Conservation (phyloP, 495 filamentous ascomycete genomes). For the Astrothelium macrocarpum region DNA sequence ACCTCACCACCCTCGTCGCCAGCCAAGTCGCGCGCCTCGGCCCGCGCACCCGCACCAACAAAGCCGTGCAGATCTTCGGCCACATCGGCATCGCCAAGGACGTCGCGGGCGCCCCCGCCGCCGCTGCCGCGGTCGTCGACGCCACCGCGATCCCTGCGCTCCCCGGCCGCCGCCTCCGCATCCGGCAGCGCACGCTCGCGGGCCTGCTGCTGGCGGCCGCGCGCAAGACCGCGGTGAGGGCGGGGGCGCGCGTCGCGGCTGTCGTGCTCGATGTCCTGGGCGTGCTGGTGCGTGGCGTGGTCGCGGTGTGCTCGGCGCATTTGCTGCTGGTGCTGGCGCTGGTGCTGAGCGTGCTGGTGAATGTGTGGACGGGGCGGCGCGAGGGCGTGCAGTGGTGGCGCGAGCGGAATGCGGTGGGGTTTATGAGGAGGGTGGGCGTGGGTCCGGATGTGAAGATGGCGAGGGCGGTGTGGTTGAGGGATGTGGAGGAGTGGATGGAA, state of each 20-base stretch:
- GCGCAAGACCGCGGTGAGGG: slow-evolving; percentile 71
- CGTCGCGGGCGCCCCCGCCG: no score
- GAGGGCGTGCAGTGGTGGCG: slow-evolving; percentile 69
- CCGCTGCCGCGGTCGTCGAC: slow-evolving; percentile 17
- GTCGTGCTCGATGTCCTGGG: slow-evolving; percentile 69
- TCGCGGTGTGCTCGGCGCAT: slow-evolving; percentile 57
- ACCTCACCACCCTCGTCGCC: slow-evolving; percentile 73
- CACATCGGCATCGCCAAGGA: slow-evolving; percentile 54
- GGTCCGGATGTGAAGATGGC: slow-evolving; percentile 69
- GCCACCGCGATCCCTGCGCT: slow-evolving; percentile 32
- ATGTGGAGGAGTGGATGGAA: slow-evolving; percentile 53
- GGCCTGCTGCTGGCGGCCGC: slow-evolving; percentile 61
- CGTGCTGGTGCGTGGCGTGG: slow-evolving; percentile 54
- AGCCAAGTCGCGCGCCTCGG: slow-evolving; percentile 81
- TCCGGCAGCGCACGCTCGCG: slow-evolving; percentile 56
- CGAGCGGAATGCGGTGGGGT: slow-evolving; percentile 67
- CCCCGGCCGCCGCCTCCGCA: slow-evolving; percentile 44
- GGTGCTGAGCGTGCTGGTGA: slow-evolving; percentile 54
- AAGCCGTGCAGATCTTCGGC: slow-evolving; percentile 85
- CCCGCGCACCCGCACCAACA: slow-evolving; percentile 73
- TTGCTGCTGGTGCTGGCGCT: slow-evolving; percentile 62
- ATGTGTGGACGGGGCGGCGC: slow-evolving; percentile 60
- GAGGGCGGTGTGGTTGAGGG: slow-evolving; percentile 70
- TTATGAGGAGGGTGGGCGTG: slow-evolving; percentile 73
- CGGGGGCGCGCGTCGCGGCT: slow-evolving; percentile 51